phyloP scores from a whole-genome alignment of 495 filamentous ascomycete species.

The Hypoxylon crocopeplum region DNA sequence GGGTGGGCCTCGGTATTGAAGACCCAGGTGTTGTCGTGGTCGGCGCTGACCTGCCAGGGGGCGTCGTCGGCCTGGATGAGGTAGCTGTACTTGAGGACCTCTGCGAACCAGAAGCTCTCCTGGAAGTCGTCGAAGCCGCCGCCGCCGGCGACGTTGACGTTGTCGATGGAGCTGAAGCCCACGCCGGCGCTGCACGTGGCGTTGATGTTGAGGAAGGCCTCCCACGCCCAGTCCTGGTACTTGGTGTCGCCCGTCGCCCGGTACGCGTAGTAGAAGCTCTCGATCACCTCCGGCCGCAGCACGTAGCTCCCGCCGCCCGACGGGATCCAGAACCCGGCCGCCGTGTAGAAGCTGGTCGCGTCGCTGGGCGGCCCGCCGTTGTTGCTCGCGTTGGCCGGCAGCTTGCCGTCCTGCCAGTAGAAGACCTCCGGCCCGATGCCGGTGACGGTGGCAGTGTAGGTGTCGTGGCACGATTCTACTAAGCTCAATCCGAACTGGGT shows the following conservation, averaged over 20 bases:
- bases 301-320: conserved; percentile 60
- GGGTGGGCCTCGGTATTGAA: conserved; percentile 90
- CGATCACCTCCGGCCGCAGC: conserved; percentile 84
- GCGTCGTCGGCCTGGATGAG: conserved; percentile 70
- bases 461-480: conserved; percentile 75
- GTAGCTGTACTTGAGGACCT: conserved; percentile 87
- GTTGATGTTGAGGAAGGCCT: conserved; percentile 76
- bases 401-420: conserved; percentile 64
- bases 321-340: conserved; percentile 78
- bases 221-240: conserved; percentile 88
- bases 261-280: conserved; percentile 90
- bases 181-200: conserved; percentile 65
- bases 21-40: conserved; percentile 69
- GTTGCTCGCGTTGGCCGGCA: conserved; percentile 44
- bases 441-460: conserved; percentile 72
- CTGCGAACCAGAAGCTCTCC: conserved; percentile 91
- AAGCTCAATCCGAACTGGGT: conserved; percentile 78
- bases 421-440: conserved; percentile 83
- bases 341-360: conserved; percentile 65
- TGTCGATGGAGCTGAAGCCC: conserved; percentile 68
- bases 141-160: conserved; percentile 71
- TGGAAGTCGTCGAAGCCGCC: conserved; percentile 71
- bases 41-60: conserved; percentile 68
- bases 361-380: conserved; percentile 51
- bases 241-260: conserved; percentile 72